phyloP scores from a whole-genome alignment of 2,329 filamentous ascomycete genomes.

The Sporothrix dimorphospora region DNA sequence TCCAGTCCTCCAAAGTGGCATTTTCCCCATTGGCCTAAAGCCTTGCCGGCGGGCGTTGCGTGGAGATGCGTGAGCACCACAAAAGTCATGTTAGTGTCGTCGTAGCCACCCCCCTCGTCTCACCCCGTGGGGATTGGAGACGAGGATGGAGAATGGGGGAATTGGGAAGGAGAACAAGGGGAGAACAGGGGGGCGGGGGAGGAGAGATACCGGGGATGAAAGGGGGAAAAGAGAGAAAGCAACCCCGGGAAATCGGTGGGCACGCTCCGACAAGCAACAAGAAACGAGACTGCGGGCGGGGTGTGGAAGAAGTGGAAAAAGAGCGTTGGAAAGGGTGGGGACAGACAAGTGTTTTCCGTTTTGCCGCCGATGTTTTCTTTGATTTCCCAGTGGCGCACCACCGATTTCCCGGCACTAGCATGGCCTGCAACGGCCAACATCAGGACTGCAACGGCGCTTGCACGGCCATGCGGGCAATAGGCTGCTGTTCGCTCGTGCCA shows the following conservation, averaged over 20 bases:
- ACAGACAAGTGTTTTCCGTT: not conserved
- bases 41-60: too few species aligned
- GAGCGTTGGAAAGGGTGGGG: not conserved
- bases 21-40: not conserved
- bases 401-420: not conserved
- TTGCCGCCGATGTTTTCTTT: not conserved
- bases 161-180: not conserved
- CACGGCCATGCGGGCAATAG: not conserved
- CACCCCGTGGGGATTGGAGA: not conserved
- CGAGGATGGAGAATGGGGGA: too few species aligned
- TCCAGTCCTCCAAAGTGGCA: not conserved
- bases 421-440: too few species aligned
- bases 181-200: not conserved
- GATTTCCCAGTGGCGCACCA: not conserved
- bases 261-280: not conserved
- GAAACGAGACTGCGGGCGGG: not conserved
- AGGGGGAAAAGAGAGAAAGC: not conserved
- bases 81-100: not conserved
- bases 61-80: too few species aligned
- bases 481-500: not conserved
- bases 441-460: too few species aligned
- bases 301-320: slow-evolving; percentile 4
- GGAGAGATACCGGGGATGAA: not conserved
- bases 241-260: not conserved
- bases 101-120: not conserved